Conservation (phyloP, 495 filamentous ascomycete genomes). For the Xylaria telfairii region DNA sequence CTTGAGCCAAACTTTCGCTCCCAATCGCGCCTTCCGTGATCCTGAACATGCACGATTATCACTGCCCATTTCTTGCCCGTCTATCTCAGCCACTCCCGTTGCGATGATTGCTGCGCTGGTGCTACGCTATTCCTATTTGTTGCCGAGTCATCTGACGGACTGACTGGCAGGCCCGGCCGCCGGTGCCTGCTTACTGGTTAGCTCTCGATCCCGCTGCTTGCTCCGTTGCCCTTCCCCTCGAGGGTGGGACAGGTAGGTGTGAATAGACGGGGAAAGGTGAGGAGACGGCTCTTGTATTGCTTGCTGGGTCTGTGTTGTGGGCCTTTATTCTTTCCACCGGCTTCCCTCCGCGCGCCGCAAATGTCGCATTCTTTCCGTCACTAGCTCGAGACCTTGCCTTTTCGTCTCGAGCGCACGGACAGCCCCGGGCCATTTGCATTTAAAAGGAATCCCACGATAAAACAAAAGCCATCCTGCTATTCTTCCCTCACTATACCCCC, state of each 20-base stretch:
- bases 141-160: constrained; percentile 16
- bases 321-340: background rate
- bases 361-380: constrained; percentile 1
- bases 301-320: constrained; percentile 14
- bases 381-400: background rate
- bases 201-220: background rate
- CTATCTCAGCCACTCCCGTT: constrained; percentile 1
- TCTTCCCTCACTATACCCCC: background rate
- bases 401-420: constrained; percentile 3
- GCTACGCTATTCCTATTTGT: constrained; percentile 3
- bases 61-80: background rate
- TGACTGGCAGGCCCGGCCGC: background rate
- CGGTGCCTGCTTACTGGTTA: constrained; percentile 6
- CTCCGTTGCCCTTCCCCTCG: background rate
- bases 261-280: background rate
- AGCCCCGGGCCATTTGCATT: background rate
- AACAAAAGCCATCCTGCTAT: no score
- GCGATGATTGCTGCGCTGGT: constrained; percentile 1
- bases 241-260: background rate
- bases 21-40: constrained; percentile 8
- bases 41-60: constrained; percentile 22
- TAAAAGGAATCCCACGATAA: background rate
- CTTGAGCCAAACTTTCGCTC: constrained; percentile 9
- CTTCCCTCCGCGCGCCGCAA: background rate
- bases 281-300: background rate